Conservation (phyloP, 139 green algal species). For the Tetradesmus obliquus region DNA sequence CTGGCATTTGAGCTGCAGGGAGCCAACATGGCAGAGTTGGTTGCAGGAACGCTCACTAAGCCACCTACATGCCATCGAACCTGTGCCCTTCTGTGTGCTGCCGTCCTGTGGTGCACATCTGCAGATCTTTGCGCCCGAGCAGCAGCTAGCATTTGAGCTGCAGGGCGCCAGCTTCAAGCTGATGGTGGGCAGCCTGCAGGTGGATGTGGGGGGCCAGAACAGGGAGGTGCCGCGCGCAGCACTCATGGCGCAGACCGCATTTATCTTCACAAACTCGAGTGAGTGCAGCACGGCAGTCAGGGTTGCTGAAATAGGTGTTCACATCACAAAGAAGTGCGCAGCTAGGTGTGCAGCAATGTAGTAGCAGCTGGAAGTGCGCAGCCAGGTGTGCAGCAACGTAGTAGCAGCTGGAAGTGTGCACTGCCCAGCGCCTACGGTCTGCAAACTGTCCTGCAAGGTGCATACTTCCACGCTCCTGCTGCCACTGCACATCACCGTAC, state of each 20-base stretch:
- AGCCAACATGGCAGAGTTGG: too few relatives aligned
- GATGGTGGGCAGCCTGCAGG: conserved; percentile 29
- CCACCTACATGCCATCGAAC: too few relatives aligned
- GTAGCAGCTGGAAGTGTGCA: background rate
- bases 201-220: conserved; percentile 8
- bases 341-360: background rate
- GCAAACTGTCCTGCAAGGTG: too few relatives aligned
- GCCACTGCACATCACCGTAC: too few relatives aligned
- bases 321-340: background rate
- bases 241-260: conserved; percentile 68
- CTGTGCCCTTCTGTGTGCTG: background rate
- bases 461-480: too few relatives aligned
- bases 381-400: background rate
- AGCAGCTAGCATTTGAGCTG: conserved; percentile 93
- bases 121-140: conserved; percentile 83
- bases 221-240: conserved; percentile 56
- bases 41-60: too few relatives aligned
- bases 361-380: background rate
- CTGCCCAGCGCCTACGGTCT: too few relatives aligned
- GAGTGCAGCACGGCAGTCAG: background rate
- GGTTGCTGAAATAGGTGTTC: background rate
- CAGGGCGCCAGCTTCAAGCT: conserved; percentile 82
- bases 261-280: conserved; percentile 79
- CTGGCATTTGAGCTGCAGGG: too few relatives aligned
- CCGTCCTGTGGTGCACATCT: too few relatives aligned